Base-by-base conservation (phyloP, 129 eudicot genomes). In the Logfia minima region DNA sequence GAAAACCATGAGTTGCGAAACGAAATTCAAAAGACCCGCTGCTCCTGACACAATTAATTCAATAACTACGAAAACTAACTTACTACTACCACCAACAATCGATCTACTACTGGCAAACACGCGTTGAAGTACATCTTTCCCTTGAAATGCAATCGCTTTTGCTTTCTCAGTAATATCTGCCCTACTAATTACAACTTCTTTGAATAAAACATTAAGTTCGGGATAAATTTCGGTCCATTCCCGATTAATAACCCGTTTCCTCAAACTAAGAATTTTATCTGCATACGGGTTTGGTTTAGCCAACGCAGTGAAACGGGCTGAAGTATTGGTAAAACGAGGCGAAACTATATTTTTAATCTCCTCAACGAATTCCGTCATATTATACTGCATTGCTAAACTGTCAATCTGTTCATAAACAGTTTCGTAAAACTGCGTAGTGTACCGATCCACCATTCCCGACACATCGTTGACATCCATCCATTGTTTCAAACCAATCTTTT, bases 381-480 rank as follows among this genome's bases (percentile, higher is more conserved):
- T 91, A 83, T 95, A 95, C 83, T 95, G 99, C 84, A 85, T 41
- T 4, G 99, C 99, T 32, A 89, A 77, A 62, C 86, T 82, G 81
- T 95, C 99, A 45, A 95, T 85, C 70, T 92, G 99, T 6, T 91
- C 92, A 34, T 89, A 88, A 3, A 92, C 84, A 7, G 99, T 89
- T 28, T 86, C 94, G 18, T 92, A 95, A 21, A 92, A 78, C 85
- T 86, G 88, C 0, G 85, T 85, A 2, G 94, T 79, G 69, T 95
- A 95, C 62, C 45, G 79, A 82, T 95, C 97, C 74, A 95, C 86
- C 92, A 92, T 91, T 6, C 86, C 94, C 17, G 99, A 90, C 67
- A 95, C 96, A 81, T 95, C 99, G 43, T 95, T 89, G 35, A 89
- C 96, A 68, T 89, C 89, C 92, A 95, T 88, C 97, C 99, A 92